Evolutionary conservation across 345 rosid genomes (phyloP), one percentile per base, ranked within the genome.

Genomic region (Capsella bursapastoris): DNA sequence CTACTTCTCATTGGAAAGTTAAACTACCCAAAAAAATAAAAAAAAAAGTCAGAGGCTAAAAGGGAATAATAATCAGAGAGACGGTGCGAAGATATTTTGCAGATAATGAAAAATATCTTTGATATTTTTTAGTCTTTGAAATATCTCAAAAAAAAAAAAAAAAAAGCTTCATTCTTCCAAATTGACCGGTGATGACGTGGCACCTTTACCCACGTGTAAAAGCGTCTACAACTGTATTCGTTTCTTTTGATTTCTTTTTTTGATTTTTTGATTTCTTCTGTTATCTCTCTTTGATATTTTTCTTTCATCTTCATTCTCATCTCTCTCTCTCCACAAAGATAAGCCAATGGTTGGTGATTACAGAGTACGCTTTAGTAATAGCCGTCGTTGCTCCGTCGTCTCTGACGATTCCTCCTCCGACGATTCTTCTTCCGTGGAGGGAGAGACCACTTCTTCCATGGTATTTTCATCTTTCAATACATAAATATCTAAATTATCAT

Each of bases 201-300:
- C 83, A 74, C 0, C 5, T 3, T 7, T 29, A 80, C 18, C 85
- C 89, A 88, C 96, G 90, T 89, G 93, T 83, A 70, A 83, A 88
- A 86, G 91, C 51, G 80, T 68, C 72, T 84, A 81, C 90, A 87
- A 80, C 85, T 86, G 89, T 82, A 70, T 8, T 6, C 82, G 64
- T 66, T 68, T 85, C 75, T 74, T 80, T 69, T 57, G 57, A 63
- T 62, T 44, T 25, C 16, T n/a, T n/a, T 8, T 47, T 48, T 68
- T 57, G 9, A 31, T 13, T 6, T 4, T 34, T 34, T 8, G 7
- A 22, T 22, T 22, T 41, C 37, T 52, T 41, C 38, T 40, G 18
- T 8, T 28, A 10, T 41, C n/a, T 14, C 29, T 11, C 22, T 35
- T 57, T 28, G 25, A 55, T 66, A 44, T 38, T 8, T 38, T 8